A percentile compares a stretch with the other conserved stretches of the same genome.
phyloP scores from a whole-genome alignment of 2,329 filamentous ascomycete genomes.

The Davidsoniella neocaledoniae region DNA sequence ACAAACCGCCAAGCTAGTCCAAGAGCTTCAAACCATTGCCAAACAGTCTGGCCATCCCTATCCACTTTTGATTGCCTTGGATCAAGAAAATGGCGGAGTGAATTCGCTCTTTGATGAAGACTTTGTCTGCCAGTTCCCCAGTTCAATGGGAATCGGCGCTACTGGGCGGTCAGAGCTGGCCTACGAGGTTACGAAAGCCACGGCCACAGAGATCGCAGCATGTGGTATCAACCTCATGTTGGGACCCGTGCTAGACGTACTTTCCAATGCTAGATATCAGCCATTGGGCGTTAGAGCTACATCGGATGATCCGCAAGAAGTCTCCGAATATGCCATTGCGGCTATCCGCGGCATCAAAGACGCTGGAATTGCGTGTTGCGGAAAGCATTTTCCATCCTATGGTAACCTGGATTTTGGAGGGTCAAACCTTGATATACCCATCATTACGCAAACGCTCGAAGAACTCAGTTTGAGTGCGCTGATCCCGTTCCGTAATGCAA shows the following conservation, averaged over 20 bases:
- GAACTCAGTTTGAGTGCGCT: conserved; percentile 83
- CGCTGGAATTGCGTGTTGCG: conserved; percentile 73
- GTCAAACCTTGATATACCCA: conserved; percentile 79
- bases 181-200: conserved; percentile 82
- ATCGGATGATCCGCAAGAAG: conserved; percentile 87
- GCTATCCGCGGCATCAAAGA: conserved; percentile 88
- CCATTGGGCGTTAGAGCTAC: conserved; percentile 77
- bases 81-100: conserved; percentile 96
- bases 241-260: conserved; percentile 80
- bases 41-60: conserved; percentile 79
- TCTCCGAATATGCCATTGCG: conserved; percentile 79
- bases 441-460: conserved; percentile 87
- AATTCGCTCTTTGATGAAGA: conserved; percentile 94
- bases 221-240: conserved; percentile 94
- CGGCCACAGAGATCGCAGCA: conserved; percentile 77
- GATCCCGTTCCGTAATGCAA: conserved; percentile 81
- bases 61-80: conserved; percentile 75
- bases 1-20: conserved; percentile 72
- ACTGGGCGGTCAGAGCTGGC: conserved; percentile 72
- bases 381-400: conserved; percentile 94
- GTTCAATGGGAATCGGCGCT: conserved; percentile 91
- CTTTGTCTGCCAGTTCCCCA: conserved; percentile 90
- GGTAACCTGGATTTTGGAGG: conserved; percentile 88
- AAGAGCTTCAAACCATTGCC: conserved; percentile 84
- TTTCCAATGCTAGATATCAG: conserved; percentile 85